Conservation (phyloP, 768 basidiomycete genomes). For the Podaxis sp. region DNA sequence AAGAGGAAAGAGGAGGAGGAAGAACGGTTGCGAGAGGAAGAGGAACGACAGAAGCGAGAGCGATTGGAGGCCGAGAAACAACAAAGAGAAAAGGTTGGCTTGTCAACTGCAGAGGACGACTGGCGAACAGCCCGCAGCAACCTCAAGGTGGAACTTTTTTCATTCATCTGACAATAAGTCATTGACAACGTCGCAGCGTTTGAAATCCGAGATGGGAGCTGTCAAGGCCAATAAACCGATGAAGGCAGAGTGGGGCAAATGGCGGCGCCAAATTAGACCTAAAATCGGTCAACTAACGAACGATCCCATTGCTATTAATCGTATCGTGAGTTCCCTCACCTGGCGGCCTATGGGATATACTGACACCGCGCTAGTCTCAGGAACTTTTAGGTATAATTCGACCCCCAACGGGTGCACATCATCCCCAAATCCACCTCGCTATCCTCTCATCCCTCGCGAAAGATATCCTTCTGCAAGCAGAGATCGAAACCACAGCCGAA, state of each 20-base stretch:
- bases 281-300: slow-evolving; percentile 88
- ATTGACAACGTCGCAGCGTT: slow-evolving; percentile 36
- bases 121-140: slow-evolving; percentile 58
- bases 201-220: slow-evolving; percentile 65
- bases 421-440: slow-evolving; percentile 61
- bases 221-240: slow-evolving; percentile 59
- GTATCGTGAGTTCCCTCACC: slow-evolving; percentile 55
- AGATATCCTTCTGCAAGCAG: slow-evolving; percentile 85
- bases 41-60: slow-evolving; percentile 31
- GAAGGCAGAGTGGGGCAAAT: slow-evolving; percentile 63
- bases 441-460: slow-evolving; percentile 89
- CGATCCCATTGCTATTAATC: slow-evolving; percentile 55
- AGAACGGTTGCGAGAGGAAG: slow-evolving; percentile 38
- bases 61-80: slow-evolving; percentile 30
- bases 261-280: slow-evolving; percentile 78
- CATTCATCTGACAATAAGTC: background rate
- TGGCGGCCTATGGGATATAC: slow-evolving; percentile 8
- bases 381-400: slow-evolving; percentile 38
- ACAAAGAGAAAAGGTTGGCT: slow-evolving; percentile 38
- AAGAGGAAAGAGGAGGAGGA: slow-evolving; percentile 36
- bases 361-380: slow-evolving; percentile 28
- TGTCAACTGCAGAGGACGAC: slow-evolving; percentile 60
- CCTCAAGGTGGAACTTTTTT: slow-evolving; percentile 44
- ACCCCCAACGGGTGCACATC: slow-evolving; percentile 30
- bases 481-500: slow-evolving; percentile 90